Evolutionary conservation across 208 protist genomes (phyloP).

Genomic region (Leishmania major): DNA sequence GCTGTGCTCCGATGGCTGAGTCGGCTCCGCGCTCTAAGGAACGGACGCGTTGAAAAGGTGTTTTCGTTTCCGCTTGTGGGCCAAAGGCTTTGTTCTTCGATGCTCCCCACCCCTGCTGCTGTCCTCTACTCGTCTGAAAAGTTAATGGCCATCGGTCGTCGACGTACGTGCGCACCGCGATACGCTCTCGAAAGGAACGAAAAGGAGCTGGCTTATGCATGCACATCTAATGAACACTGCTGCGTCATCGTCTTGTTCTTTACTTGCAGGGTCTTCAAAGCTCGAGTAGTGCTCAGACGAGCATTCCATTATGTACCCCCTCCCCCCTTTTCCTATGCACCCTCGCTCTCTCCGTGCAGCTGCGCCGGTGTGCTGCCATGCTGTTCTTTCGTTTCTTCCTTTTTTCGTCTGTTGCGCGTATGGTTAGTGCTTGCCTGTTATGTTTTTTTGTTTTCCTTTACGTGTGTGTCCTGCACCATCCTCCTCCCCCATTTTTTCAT

Average conservation of each 20-base stretch:
- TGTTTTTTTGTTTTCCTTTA: not conserved
- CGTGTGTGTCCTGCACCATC: not conserved
- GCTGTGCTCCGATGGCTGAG: not conserved
- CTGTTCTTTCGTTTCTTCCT: not conserved
- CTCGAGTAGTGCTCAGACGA: not conserved
- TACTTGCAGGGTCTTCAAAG: not conserved
- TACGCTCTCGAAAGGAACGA: not conserved
- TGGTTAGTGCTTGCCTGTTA: not conserved
- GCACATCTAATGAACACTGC: not conserved
- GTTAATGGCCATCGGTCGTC: not conserved
- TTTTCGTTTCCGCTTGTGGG: not conserved
- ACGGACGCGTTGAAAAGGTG: not conserved
- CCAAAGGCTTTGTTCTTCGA: not conserved
- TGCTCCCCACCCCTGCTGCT: not conserved
- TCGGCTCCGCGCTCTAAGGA: not conserved
- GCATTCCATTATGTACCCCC: not conserved
- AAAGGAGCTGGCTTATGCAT: not conserved
- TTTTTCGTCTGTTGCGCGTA: not conserved
- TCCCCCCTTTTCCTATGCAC: not conserved
- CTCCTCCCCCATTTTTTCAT: not conserved
- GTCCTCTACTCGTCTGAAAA: not conserved
- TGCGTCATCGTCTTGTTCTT: not conserved
- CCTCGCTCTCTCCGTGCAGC: not conserved
- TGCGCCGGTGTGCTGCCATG: not conserved
- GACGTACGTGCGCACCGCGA: not conserved